Evolutionary conservation across 305 asterid genomes (phyloP).

Genomic region (Fraxinus paxiana): DNA sequence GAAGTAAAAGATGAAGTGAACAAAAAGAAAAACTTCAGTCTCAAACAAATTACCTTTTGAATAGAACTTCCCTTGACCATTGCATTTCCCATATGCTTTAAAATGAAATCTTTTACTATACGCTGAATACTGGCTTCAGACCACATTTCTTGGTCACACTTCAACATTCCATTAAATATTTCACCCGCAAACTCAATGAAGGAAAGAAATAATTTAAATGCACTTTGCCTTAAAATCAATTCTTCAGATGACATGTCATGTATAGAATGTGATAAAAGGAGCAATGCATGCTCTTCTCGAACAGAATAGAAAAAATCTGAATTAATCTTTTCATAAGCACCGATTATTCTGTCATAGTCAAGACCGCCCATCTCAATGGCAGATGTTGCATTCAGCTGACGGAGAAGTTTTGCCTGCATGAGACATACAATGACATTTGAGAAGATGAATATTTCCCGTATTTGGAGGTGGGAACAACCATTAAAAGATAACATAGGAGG

Average conservation of each 20-base stretch:
- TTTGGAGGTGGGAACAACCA: neutral
- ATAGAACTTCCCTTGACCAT: constrained; percentile 67
- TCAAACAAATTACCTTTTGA: constrained; percentile 55
- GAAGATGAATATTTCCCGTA: constrained; percentile 14
- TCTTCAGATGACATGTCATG: constrained; percentile 86
- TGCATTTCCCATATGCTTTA: constrained; percentile 87
- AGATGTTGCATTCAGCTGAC: constrained; percentile 69
- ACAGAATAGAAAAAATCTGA: constrained; percentile 51
- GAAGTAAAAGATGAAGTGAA: neutral
- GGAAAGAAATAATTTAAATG: constrained; percentile 62
- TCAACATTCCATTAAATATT: constrained; percentile 40
- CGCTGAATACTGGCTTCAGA: constrained; percentile 51
- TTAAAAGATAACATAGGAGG: constrained; percentile 3
- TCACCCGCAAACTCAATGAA: constrained; percentile 65
- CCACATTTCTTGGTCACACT: constrained; percentile 39
- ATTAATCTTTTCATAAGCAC: constrained; percentile 66
- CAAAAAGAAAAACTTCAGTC: constrained; percentile 7
- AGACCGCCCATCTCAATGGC: constrained; percentile 63
- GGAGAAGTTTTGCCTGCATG: constrained; percentile 71
- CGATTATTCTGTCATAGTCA: constrained; percentile 71
- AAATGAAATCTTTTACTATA: constrained; percentile 50
- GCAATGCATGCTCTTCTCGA: constrained; percentile 61
- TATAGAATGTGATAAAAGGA: constrained; percentile 71
- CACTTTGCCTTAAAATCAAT: constrained; percentile 79
- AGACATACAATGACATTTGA: constrained; percentile 14